These are phyloP conservation scores for Zhuliangozyma parablackwelliae DNA, from an alignment of 1,139 yeast species.

Conservation along the genomic window DNA sequence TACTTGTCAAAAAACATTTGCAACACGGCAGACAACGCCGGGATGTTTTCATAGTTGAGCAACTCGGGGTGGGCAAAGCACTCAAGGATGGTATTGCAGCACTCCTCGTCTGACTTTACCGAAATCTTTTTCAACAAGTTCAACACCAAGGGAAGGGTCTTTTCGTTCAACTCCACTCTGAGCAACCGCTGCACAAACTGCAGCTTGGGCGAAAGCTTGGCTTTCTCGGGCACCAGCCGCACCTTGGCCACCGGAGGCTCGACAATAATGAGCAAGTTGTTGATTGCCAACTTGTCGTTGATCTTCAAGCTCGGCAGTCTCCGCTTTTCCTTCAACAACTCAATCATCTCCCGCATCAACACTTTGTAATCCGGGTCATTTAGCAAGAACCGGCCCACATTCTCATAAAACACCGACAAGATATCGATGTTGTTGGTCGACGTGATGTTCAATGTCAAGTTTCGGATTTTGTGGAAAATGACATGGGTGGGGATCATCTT, in stretches of 20 bases:
- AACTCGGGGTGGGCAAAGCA: constrained; percentile 61
- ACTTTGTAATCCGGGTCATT: constrained; percentile 57
- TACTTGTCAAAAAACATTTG: constrained; percentile 27
- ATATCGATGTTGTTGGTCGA: constrained; percentile 60
- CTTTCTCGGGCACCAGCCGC: constrained; percentile 18
- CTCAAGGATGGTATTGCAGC: constrained; percentile 38
- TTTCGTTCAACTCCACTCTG: constrained; percentile 44
- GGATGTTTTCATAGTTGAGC: constrained; percentile 54
- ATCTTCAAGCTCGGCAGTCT: constrained; percentile 48
- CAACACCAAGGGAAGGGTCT: constrained; percentile 31
- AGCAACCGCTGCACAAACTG: constrained; percentile 49
- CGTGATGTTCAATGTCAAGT: constrained; percentile 50
- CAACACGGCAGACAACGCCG: constrained; percentile 47
- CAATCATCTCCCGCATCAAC: constrained; percentile 62
- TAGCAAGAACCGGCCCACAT: constrained; percentile 65
- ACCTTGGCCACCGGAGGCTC: constrained; percentile 50
- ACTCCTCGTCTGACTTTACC: constrained; percentile 38
- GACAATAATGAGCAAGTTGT: constrained; percentile 54
- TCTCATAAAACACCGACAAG: constrained; percentile 63
- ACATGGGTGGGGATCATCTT: constrained; percentile 67
- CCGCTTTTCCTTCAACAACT: constrained; percentile 48
- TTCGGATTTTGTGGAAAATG: constrained; percentile 66
- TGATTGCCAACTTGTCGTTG: constrained; percentile 57
- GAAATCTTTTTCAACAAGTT: constrained; percentile 43
- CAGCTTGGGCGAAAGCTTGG: constrained; percentile 34